A percentile compares a stretch with the other conserved stretches of the same genome.
These are phyloP conservation scores for Lichtheimia corymbifera DNA, from an alignment of 371 early-diverging fungal genomes.

Conservation along the genomic window DNA sequence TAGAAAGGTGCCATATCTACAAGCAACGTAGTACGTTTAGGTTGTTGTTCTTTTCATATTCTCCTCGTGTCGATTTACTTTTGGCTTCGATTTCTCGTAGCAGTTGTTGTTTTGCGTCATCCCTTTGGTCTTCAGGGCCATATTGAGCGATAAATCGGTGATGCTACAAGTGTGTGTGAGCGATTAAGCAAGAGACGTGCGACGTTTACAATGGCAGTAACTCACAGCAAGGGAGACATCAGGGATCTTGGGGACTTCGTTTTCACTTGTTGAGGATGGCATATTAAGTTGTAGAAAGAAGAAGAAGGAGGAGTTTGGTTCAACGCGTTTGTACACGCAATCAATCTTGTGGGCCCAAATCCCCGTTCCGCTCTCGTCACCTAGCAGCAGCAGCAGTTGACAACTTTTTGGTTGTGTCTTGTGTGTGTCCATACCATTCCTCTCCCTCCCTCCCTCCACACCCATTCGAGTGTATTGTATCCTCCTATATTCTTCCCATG, in stretches of 20 bases:
- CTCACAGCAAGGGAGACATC: constrained; percentile 66
- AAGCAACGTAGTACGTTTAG: background rate
- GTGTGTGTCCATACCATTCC: no score
- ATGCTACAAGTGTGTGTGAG: constrained; percentile 42
- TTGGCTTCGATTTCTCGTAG: constrained; percentile 70
- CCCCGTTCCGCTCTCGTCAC: no score
- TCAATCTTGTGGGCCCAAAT: background rate
- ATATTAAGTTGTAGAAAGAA: background rate
- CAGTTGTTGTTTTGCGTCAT: constrained; percentile 63
- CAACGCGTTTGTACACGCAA: constrained; percentile 1
- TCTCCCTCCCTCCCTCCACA: no score
- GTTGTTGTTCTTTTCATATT: background rate
- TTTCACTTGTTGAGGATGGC: constrained; percentile 28
- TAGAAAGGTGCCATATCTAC: constrained; percentile 90
- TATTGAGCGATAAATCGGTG: constrained; percentile 70
- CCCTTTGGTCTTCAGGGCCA: constrained; percentile 62
- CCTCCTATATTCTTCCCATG: no score
- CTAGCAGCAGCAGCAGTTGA: no score
- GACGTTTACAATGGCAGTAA: background rate
- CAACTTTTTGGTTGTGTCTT: no score
- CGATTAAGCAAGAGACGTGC: background rate
- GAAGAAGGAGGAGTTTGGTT: background rate
- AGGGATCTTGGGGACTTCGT: constrained; percentile 75
- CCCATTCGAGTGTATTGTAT: no score
- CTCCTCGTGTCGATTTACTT: constrained; percentile 47